Base-by-base conservation (phyloP, 2,329 filamentous ascomycete species). In the Rhynchosporium graminicola region DNA sequence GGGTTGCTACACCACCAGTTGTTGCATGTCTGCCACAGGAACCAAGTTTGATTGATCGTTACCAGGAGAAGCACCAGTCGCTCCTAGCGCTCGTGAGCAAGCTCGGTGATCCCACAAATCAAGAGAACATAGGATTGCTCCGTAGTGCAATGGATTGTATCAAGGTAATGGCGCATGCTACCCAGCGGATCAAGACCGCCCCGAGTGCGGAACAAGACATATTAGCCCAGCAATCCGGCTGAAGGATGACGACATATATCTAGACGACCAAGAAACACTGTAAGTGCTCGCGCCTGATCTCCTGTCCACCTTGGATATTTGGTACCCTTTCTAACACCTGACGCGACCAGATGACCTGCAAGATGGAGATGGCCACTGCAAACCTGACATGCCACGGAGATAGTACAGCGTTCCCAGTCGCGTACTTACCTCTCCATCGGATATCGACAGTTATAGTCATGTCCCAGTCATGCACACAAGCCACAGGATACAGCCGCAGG, bases 91-190 rank as follows among this genome's bases (percentile, higher is more conserved):
- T 66, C 10, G 69, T 72, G n/a, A 68, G 70, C 33, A 65, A 71
- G 57, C 67, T 74, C 43, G 62, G 67, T 57, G 68, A 73, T 42
- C 70, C 70, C n/a, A 67, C 57, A 59, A 62, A 65, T 51, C 48
- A 63, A 33, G 66, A 69, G 15, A 73, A 69, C 29, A 65, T 71
- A 65, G 42, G 56, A 10, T 58, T 70, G 20, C 65, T 72, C 48
- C 63, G 67, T 38, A 69, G 65, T 48, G 69, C 71, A 13, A 63
- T 50, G 56, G 65, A 73, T 15, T 71, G 65, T 60, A 68, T 74
- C 46, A 70, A 70, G 60, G 66, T 69, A 63, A 72, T 74, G 70
- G 69, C 65, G 33, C 66, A 70, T 54, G 70, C 67, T 13, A 69
- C 69, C 46, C 69, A 70, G 40, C 60, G 64, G 20, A 70, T 73